phyloP scores from a whole-genome alignment of 2,329 filamentous ascomycete genomes.

The Phialocephala sp. region DNA sequence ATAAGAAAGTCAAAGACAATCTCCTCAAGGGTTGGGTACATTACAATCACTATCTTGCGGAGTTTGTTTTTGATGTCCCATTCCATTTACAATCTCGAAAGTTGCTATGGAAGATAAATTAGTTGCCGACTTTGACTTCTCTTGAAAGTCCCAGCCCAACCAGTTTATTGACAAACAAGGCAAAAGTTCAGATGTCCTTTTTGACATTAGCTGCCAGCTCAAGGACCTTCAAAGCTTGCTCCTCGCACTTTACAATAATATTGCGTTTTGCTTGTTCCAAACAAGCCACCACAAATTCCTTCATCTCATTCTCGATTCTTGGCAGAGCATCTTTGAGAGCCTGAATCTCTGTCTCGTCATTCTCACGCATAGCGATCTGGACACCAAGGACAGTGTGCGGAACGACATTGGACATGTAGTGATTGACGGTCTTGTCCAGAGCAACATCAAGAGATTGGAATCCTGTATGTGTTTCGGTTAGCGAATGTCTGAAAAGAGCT shows the following conservation, averaged over 20 bases:
- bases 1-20: no score
- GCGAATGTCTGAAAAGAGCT: not conserved
- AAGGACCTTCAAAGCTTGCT: not conserved
- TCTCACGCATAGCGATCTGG: not conserved
- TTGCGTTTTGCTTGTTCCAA: not conserved
- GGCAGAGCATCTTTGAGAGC: not conserved
- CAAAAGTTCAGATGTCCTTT: not conserved
- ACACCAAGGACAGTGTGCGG: not conserved
- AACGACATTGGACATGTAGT: not conserved
- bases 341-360: not conserved
- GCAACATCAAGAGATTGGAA: not conserved
- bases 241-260: not conserved
- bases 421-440: not conserved
- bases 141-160: not conserved
- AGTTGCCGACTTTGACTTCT: no score
- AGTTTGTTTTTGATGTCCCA: not conserved
- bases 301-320: slow-evolving; percentile 1
- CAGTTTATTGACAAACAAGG: not conserved
- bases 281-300: not conserved
- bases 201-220: not conserved
- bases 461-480: not conserved
- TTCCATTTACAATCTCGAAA: not conserved
- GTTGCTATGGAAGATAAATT: not conserved
- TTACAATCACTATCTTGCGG: no score
- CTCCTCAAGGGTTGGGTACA: no score